A percentile compares a stretch with the other conserved stretches of the same genome.
These are phyloP conservation scores for Viola pubescens DNA, from an alignment of 441 rosid genomes.

Conservation along the genomic window DNA sequence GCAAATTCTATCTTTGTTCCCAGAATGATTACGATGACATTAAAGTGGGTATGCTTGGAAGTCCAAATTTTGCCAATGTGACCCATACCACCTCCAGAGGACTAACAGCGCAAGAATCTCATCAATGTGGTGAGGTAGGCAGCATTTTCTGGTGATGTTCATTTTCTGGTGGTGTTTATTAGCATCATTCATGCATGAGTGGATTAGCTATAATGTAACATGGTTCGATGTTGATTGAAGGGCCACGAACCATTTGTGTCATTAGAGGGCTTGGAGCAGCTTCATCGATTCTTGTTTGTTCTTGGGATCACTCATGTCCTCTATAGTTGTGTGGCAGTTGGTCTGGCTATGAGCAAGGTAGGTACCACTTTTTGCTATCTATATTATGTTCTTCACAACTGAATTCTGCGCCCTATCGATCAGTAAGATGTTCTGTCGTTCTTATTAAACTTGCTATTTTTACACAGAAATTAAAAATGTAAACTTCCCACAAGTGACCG, in stretches of 20 bases:
- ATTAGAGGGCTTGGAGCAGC: conserved; percentile 77
- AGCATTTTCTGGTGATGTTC: background rate
- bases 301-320: conserved; percentile 87
- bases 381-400: too few relatives aligned
- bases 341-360: conserved; percentile 96
- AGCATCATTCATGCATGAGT: background rate
- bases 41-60: conserved; percentile 28
- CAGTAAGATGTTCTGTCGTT: too few relatives aligned
- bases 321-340: conserved; percentile 85
- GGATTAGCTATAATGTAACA: background rate
- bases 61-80: conserved; percentile 32
- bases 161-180: background rate
- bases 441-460: too few relatives aligned
- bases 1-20: conserved; percentile 77
- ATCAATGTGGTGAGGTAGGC: conserved; percentile 75
- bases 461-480: background rate
- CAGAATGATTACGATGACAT: conserved; percentile 46
- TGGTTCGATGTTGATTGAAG: conserved; percentile 31
- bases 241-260: conserved; percentile 94
- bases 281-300: conserved; percentile 82
- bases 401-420: too few relatives aligned
- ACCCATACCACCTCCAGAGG: conserved; percentile 49
- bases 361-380: conserved; percentile 29
- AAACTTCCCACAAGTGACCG: background rate
- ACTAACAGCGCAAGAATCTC: conserved; percentile 30